Evolutionary conservation across 2,329 filamentous ascomycete species (phyloP).

Genomic region (Beauveria scarabaeidicola): DNA sequence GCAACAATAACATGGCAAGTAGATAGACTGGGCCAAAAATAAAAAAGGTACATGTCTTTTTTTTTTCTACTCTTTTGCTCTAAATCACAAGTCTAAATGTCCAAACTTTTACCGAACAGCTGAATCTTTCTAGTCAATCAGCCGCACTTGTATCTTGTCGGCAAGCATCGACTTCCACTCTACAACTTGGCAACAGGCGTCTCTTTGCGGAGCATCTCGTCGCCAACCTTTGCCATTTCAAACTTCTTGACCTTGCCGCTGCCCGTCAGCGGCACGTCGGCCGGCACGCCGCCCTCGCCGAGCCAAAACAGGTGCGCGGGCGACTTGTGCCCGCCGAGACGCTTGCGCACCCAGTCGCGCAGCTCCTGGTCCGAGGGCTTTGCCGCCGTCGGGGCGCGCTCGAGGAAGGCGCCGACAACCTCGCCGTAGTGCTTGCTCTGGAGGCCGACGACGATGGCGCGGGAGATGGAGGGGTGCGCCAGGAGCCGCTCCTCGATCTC

Average conservation of each 20-base stretch:
- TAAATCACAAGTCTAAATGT: too few relatives aligned
- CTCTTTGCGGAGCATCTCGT: conserved; percentile 44
- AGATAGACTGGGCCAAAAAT: too few relatives aligned
- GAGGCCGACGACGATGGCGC: conserved; percentile 63
- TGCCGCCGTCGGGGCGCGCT: conserved; percentile 25
- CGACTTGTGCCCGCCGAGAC: conserved; percentile 58
- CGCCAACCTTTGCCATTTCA: conserved; percentile 49
- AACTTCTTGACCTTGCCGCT: conserved; percentile 65
- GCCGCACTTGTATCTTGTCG: background rate
- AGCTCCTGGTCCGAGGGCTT: conserved; percentile 45
- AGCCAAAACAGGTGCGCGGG: conserved; percentile 71
- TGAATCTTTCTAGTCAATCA: too few relatives aligned
- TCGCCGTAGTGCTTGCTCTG: conserved; percentile 65
- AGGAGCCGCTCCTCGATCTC: conserved; percentile 69
- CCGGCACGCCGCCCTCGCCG: conserved; percentile 50
- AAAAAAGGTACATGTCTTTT: too few relatives aligned
- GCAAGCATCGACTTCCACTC: background rate
- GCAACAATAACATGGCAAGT: background rate
- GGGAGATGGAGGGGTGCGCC: conserved; percentile 50
- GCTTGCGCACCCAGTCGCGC: conserved; percentile 53
- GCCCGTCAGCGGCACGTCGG: conserved; percentile 55
- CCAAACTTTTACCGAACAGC: too few relatives aligned
- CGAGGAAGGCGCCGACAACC: conserved; percentile 59
- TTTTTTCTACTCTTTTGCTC: too few relatives aligned
- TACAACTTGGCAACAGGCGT: conserved; percentile 39